Evolutionary conservation across 345 rosid genomes (phyloP).

Genomic region (Citrus glauca): DNA sequence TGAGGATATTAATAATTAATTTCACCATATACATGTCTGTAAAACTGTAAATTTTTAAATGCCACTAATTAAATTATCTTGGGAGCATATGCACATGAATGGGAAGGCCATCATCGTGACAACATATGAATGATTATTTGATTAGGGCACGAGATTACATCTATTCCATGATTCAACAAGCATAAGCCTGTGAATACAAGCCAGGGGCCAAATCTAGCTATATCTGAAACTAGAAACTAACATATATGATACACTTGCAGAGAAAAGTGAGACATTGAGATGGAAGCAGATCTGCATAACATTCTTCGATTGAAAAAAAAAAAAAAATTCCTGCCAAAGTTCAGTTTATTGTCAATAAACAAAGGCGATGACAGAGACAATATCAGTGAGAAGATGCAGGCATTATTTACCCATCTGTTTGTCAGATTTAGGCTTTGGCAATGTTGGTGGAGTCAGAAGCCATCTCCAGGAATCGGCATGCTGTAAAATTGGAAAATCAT

Average conservation of each 20-base stretch:
- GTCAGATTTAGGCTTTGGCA: neutral
- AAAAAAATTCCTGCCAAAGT: neutral
- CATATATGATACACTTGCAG: neutral
- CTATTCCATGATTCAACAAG: too few species aligned
- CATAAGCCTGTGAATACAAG: too few species aligned
- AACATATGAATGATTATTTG: too few species aligned
- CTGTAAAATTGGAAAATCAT: neutral
- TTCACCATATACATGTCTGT: neutral
- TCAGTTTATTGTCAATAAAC: neutral
- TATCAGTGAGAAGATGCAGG: neutral
- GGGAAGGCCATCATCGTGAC: too few species aligned
- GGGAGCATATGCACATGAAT: too few species aligned
- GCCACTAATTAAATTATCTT: too few species aligned
- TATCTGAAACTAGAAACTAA: neutral
- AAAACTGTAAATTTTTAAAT: neutral
- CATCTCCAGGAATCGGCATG: neutral
- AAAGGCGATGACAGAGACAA: neutral
- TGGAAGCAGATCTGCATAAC: neutral
- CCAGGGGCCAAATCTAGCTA: too few species aligned
- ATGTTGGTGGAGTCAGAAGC: neutral
- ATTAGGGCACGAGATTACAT: too few species aligned
- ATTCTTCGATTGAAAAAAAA: neutral
- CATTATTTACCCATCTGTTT: neutral
- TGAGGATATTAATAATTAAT: neutral
- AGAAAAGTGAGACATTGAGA: neutral